Evolutionary conservation across 1,139 yeast genomes (phyloP), one percentile per base, ranked within the genome.

Genomic region (Debaryomyces psychrophilus): DNA sequence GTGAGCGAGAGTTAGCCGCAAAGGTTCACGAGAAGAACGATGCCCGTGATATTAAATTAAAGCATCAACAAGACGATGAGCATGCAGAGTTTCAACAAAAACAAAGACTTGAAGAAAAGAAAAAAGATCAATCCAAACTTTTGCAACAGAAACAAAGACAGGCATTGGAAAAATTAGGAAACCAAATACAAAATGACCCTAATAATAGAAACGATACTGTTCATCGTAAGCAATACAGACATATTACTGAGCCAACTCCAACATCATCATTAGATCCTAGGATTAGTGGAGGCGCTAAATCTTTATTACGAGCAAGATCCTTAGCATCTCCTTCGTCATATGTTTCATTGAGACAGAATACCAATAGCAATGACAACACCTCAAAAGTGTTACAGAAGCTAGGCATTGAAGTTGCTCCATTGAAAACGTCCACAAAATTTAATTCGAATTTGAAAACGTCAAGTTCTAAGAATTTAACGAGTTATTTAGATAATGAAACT

Each of bases 401-500:
- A 41, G 82, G 83, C 3, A 73, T 77, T 37, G 73, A 69, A 20
- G 55, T 76, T 44, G 53, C 60, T 34, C 57, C 67, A 2, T 52
- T 69, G 4, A 27, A 40, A 20, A 5, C 35, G 18, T 27, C 34
- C 5, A 33, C 29, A 18, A 59, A 53, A 43, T 52, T 65, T n/a
- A 52, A 51, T 31, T 53, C 62, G n/a, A 57, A 56, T 42, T 57
- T 70, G 45, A 73, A 76, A 51, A 73, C 79, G 25, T 72, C 79
- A 4, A 72, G 79, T 43, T 75, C 81, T 2, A 74, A 68, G 50
- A 65, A 72, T 49, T 71, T 78, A 38, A 63, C 79, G 3, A 60
- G 67, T 28, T 64, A 69, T 48, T 60, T 70, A 38, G 25, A 37
- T 15, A 43, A 47, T 34, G 51, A 46, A 26, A 38, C 37, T 27